phyloP scores from a whole-genome alignment of 306 rosid genomes.

The Cercis canadensis region DNA sequence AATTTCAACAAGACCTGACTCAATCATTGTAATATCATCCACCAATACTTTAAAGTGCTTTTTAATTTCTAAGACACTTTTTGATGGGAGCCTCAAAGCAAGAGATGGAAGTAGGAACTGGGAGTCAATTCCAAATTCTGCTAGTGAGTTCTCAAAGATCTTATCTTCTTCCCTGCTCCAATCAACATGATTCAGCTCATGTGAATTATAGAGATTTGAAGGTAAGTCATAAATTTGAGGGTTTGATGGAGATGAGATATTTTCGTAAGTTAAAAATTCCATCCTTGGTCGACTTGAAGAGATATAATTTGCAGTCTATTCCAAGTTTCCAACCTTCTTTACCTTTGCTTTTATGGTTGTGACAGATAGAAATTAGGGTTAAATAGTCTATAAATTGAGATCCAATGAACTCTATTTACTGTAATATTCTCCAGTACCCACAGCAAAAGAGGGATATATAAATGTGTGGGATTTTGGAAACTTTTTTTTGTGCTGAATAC shows the following conservation, averaged over 20 bases:
- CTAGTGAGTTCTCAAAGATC: conserved; percentile 16
- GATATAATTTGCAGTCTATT: too few species aligned
- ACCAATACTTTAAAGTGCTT: not conserved
- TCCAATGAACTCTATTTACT: too few species aligned
- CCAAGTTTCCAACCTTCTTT: too few species aligned
- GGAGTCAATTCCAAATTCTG: not conserved
- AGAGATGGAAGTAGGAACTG: not conserved
- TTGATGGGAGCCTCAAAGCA: conserved; percentile 11
- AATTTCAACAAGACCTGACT: not conserved
- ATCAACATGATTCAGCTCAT: not conserved
- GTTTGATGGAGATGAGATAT: not conserved
- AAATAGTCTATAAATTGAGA: too few species aligned
- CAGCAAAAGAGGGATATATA: too few species aligned
- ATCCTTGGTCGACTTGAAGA: not conserved
- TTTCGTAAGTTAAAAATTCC: not conserved
- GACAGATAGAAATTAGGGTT: too few species aligned
- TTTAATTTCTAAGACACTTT: not conserved
- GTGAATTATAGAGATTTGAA: not conserved
- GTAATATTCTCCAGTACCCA: too few species aligned
- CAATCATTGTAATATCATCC: not conserved
- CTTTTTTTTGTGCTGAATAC: too few species aligned
- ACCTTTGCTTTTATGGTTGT: not conserved
- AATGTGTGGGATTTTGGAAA: too few species aligned
- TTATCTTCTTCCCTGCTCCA: conserved; percentile 12
- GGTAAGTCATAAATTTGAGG: not conserved